phyloP scores from a whole-genome alignment of 805 yeast species.

The Kodamaea kakaduensis region DNA sequence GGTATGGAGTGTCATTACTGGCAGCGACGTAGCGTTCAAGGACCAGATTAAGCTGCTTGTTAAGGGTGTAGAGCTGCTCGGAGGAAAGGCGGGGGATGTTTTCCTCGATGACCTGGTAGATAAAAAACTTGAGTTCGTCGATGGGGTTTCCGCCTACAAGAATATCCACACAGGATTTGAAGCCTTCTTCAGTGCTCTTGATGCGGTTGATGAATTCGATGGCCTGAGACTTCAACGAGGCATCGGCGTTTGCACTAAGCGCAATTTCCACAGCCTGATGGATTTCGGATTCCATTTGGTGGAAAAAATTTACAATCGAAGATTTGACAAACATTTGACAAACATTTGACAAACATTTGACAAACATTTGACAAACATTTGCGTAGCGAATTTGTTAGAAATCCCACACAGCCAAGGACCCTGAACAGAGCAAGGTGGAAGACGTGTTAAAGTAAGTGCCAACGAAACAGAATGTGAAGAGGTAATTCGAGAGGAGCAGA shows the following conservation, averaged over 20 bases:
- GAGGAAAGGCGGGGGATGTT: constrained; percentile 40
- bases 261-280: constrained; percentile 88
- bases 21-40: constrained; percentile 21
- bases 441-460: too few relatives aligned
- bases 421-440: too few relatives aligned
- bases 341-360: too few relatives aligned
- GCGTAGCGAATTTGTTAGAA: not conserved
- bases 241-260: constrained; percentile 62
- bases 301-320: constrained; percentile 1
- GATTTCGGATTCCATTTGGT: constrained; percentile 56
- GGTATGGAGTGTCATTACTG: constrained; percentile 24
- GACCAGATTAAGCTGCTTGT: constrained; percentile 46
- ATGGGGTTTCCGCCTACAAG: constrained; percentile 28
- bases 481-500: too few relatives aligned
- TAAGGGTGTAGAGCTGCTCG: constrained; percentile 44
- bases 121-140: constrained; percentile 60
- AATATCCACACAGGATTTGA: constrained; percentile 51
- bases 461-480: too few relatives aligned
- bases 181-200: constrained; percentile 52
- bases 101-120: constrained; percentile 65
- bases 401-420: too few relatives aligned
- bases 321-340: too few relatives aligned
- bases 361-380: too few relatives aligned
- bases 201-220: constrained; percentile 50
- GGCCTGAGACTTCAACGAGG: constrained; percentile 52